Base-by-base conservation (phyloP, 2,329 filamentous ascomycete genomes). In the Sporothrix protearum region DNA sequence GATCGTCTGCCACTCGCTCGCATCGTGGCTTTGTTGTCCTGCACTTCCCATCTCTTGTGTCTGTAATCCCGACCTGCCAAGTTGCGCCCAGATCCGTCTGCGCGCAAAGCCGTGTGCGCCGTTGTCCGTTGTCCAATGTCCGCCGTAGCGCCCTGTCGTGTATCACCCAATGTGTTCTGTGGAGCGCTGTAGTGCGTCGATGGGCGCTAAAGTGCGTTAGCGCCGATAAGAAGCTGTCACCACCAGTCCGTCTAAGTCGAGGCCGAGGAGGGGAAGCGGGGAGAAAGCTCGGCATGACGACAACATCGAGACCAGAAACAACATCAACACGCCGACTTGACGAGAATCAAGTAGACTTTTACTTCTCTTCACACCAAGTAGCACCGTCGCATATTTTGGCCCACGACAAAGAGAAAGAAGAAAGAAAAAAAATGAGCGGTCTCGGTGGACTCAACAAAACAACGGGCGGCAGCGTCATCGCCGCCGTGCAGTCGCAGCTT, bases 341-440 rank as follows among this genome's bases (percentile, higher is more conserved):
- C 39, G 2, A 42, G 10, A 0, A 9, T 5, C 14, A 47, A 14
- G 14, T 19, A 30, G 14, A 25, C 16, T 12, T 4, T 16, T 36
- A 12, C 16, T 12, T 5, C 10, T 12, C 10, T 12, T 36, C 42
- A 25, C 42, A 14, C 25, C n/a, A 47, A 8, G 25, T 5, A 67
- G 14, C 5, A 8, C n/a, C n/a, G 3, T 33, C 19, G 19, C 9
- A 25, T 14, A n/a, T 6, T 8, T 33, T 1, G 14, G 22, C n/a
- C 19, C 55, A 28, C n/a, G n/a, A n/a, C n/a, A n/a, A n/a, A n/a
- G n/a, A n/a, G n/a, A n/a, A n/a, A n/a, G n/a, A n/a, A n/a, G n/a
- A n/a, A n/a, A n/a, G n/a, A n/a, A n/a, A n/a, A n/a, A 63, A 28
- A 36, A 71, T 71, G 70, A 71, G 70, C 70, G 70, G 70, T 28